A percentile compares a stretch with the other conserved stretches of the same genome.
These are phyloP conservation scores for Athelia sp. DNA, from an alignment of 1,284 basidiomycete genomes.

Conservation along the genomic window DNA sequence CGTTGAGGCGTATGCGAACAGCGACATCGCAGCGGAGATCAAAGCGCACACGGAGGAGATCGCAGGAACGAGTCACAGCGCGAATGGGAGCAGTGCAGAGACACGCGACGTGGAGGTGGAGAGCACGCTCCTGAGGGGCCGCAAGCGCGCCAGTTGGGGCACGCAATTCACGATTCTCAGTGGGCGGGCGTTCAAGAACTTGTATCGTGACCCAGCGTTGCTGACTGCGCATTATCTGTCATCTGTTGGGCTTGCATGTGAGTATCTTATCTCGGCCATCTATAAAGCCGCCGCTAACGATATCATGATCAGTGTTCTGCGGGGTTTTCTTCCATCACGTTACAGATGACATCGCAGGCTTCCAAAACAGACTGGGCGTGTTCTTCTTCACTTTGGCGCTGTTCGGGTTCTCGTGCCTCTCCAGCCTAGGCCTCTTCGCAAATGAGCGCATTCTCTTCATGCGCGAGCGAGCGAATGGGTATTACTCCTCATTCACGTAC, in stretches of 20 bases:
- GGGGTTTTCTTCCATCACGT: constrained; percentile 70
- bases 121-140: constrained; percentile 65
- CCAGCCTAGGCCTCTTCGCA: constrained; percentile 88
- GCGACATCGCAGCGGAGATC: constrained; percentile 62
- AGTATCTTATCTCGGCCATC: constrained; percentile 22
- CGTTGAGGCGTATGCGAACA: constrained; percentile 67
- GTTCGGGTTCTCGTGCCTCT: constrained; percentile 95
- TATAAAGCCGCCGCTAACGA: neutral
- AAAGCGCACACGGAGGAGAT: constrained; percentile 59
- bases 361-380: constrained; percentile 85
- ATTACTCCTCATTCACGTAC: constrained; percentile 94
- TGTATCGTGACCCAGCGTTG: constrained; percentile 91
- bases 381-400: constrained; percentile 98
- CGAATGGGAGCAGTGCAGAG: constrained; percentile 33
- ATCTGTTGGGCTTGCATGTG: constrained; percentile 77
- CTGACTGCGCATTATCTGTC: constrained; percentile 89
- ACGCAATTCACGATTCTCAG: constrained; percentile 93
- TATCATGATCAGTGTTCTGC: constrained; percentile 55
- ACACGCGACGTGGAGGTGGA: constrained; percentile 63
- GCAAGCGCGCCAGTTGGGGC: constrained; percentile 80
- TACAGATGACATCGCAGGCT: constrained; percentile 89
- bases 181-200: constrained; percentile 96
- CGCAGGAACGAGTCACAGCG: constrained; percentile 26
- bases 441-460: constrained; percentile 97
- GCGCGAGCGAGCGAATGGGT: constrained; percentile 94